phyloP scores from a whole-genome alignment of 257 asterid species.

The Oldenlandia corymbosa region DNA sequence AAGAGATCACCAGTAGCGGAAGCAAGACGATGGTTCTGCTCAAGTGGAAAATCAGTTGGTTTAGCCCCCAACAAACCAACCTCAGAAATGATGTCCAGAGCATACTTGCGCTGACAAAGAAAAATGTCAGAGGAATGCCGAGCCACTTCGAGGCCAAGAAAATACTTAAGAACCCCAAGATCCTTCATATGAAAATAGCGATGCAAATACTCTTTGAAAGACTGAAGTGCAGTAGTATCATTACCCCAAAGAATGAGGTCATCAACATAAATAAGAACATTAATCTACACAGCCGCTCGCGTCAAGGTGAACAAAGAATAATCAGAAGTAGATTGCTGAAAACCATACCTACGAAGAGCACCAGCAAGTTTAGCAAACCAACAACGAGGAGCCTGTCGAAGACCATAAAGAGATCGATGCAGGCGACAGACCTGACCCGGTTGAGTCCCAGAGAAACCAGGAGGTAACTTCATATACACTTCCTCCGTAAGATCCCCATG shows the following conservation, averaged over 20 bases:
- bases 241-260: background rate
- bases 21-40: background rate
- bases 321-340: background rate
- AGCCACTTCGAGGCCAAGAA: background rate
- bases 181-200: slow-evolving; percentile 1
- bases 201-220: background rate
- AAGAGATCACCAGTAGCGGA: background rate
- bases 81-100: background rate
- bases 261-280: background rate
- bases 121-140: background rate
- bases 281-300: background rate
- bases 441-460: no score
- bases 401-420: background rate
- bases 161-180: background rate
- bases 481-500: background rate
- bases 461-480: background rate
- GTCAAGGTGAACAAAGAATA: background rate
- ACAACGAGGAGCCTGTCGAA: background rate
- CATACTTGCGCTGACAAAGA: background rate
- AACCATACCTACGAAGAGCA: background rate
- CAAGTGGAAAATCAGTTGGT: background rate
- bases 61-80: background rate
- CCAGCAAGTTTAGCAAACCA: background rate
- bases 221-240: background rate
- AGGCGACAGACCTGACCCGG: background rate